Percentiles rank a stretch among this genome's conserved stretches.
Conservation (phyloP, 108 stramenopile genomes). For the Cafeteria roenbergensis region DNA sequence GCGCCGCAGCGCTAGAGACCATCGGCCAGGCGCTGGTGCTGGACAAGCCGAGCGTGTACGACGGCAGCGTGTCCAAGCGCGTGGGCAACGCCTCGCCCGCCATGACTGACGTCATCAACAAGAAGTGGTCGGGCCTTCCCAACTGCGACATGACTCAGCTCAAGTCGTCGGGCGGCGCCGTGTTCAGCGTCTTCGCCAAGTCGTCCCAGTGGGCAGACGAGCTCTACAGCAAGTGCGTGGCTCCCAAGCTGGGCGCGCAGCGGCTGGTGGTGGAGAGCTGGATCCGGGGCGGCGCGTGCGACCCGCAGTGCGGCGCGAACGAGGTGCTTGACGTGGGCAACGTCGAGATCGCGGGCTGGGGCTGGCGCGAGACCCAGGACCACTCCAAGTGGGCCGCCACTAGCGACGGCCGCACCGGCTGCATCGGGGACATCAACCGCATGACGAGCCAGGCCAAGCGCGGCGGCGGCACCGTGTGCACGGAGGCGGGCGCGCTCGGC, state of each 20-base stretch:
- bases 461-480: constrained; percentile 12
- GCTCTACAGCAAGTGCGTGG: not conserved
- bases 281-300: not conserved
- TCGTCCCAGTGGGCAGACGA: not conserved
- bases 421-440: constrained; percentile 22
- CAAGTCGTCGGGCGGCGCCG: not conserved
- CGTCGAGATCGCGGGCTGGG: not conserved
- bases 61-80: not conserved
- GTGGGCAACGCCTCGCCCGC: not conserved
- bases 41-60: not conserved
- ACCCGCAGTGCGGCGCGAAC: not conserved
- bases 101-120: not conserved
- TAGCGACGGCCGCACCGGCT: not conserved
- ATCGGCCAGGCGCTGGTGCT: not conserved
- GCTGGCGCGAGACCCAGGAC: constrained; percentile 7
- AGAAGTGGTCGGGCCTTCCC: not conserved
- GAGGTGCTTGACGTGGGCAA: not conserved
- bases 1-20: not conserved
- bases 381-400: constrained; percentile 6
- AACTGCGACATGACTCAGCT: not conserved
- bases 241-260: not conserved
- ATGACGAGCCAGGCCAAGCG: constrained; percentile 7
- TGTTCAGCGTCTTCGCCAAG: constrained; percentile 3
- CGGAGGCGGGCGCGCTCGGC: not conserved
- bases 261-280: constrained; percentile 8